Conservation (phyloP, 83 land plant genomes). For the Thuja plicata region DNA sequence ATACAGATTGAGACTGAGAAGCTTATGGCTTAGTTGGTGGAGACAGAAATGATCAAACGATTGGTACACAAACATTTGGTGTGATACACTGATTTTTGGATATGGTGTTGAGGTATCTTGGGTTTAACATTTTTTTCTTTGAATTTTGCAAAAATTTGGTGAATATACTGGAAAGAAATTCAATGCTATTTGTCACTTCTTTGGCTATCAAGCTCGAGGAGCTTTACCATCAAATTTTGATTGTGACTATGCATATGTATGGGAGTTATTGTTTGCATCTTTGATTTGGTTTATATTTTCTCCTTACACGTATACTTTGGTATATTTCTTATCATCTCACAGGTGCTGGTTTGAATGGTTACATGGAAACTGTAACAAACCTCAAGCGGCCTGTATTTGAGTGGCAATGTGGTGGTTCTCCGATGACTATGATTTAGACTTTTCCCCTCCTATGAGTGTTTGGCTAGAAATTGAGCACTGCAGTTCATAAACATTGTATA, state of each 20-base stretch:
- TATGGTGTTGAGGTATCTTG: conserved; percentile 1
- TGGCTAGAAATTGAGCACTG: neutral
- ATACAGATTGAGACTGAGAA: conserved; percentile 96
- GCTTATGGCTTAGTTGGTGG: conserved; percentile 95
- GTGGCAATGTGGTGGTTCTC: conserved; percentile 99
- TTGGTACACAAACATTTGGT: conserved; percentile 34
- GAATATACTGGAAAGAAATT: conserved; percentile 96
- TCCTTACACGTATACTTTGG: conserved; percentile 45
- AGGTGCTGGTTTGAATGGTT: conserved; percentile 94
- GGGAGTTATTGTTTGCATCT: conserved; percentile 15
- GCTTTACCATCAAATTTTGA: conserved; percentile 98
- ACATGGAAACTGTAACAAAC: conserved; percentile 96
- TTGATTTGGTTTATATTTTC: neutral
- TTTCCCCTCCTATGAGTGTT: neutral
- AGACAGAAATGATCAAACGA: conserved; percentile 86
- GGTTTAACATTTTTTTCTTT: neutral
- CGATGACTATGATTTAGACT: conserved; percentile 53
- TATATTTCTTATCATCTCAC: conserved; percentile 80
- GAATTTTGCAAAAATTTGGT: conserved; percentile 84
- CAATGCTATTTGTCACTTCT: conserved; percentile 99
- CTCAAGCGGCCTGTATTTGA: conserved; percentile 80
- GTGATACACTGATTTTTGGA: neutral
- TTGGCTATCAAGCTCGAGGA: conserved; percentile 98
- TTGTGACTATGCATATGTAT: conserved; percentile 96
- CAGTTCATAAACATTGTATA: neutral